phyloP scores from a whole-genome alignment of 306 rosid species.

The Cucurbita moschata region DNA sequence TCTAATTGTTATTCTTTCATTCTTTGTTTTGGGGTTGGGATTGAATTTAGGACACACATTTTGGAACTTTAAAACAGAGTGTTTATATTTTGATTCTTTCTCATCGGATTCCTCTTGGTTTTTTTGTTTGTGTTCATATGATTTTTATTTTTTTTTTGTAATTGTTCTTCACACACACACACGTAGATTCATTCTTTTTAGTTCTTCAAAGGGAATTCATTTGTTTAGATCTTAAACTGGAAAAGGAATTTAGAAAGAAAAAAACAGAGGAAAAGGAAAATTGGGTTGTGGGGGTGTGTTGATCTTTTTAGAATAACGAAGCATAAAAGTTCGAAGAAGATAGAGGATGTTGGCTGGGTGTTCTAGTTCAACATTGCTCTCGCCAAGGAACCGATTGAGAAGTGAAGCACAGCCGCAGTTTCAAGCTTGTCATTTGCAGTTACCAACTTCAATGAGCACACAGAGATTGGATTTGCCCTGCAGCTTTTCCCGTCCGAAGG shows the following conservation, averaged over 20 bases:
- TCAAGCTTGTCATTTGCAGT: conserved; percentile 81
- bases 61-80: neutral
- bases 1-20: conserved; percentile 56
- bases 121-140: neutral
- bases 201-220: neutral
- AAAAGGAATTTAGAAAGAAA: conserved; percentile 12
- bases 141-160: no score
- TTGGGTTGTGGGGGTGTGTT: conserved; percentile 42
- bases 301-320: conserved; percentile 5
- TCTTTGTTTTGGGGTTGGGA: conserved; percentile 39
- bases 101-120: conserved; percentile 87
- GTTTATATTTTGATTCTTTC: conserved; percentile 9
- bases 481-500: conserved; percentile 49
- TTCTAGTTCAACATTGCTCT: conserved; percentile 93
- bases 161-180: neutral
- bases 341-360: conserved; percentile 99
- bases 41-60: conserved; percentile 40
- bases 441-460: conserved; percentile 88
- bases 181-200: neutral
- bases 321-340: conserved; percentile 17
- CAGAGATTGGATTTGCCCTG: conserved; percentile 91
- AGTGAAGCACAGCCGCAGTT: conserved; percentile 78
- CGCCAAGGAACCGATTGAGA: conserved; percentile 97
- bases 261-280: neutral
- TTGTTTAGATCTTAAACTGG: neutral